Evolutionary conservation across 345 rosid species (phyloP).

Genomic region (Arabidopsis thaliana): TAIR10.1 NC_003076.8:9146001-9146500

Average conservation of each 20-base stretch:
- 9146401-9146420: not conserved
- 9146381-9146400: slow-evolving; percentile 3
- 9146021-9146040: slow-evolving; percentile 49
- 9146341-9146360: not conserved
- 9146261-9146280: slow-evolving; percentile 61
- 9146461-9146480: slow-evolving; percentile 12
- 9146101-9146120: slow-evolving; percentile 51
- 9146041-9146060: slow-evolving; percentile 57
- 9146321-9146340: slow-evolving; percentile 22
- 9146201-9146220: slow-evolving; percentile 42
- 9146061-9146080: slow-evolving; percentile 61
- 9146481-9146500: slow-evolving; percentile 24
- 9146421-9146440: not conserved
- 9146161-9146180: slow-evolving; percentile 37
- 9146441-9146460: slow-evolving; percentile 22
- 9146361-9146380: not conserved
- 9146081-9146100: slow-evolving; percentile 71
- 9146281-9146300: slow-evolving; percentile 48
- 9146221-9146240: slow-evolving; percentile 44
- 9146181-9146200: slow-evolving; percentile 70
- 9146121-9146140: slow-evolving; percentile 51
- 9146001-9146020: slow-evolving; percentile 68
- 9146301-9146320: slow-evolving; percentile 12
- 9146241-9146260: slow-evolving; percentile 42
- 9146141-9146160: slow-evolving; percentile 49